These are phyloP conservation scores for Xylariaceae sp. DNA, from an alignment of 2,329 filamentous ascomycete species.

Conservation along the genomic window DNA sequence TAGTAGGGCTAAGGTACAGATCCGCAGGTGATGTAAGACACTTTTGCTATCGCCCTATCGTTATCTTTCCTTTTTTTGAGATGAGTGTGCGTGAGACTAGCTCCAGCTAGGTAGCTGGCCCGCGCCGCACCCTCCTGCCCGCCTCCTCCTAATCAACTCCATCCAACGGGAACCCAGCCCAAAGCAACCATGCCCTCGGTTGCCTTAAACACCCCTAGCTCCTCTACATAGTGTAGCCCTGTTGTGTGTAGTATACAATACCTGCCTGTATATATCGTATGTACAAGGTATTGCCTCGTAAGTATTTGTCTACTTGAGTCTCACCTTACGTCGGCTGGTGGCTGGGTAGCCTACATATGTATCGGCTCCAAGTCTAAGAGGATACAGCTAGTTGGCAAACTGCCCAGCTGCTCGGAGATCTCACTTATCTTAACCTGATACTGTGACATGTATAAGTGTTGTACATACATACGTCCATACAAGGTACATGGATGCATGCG, in stretches of 20 bases:
- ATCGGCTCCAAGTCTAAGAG: background rate
- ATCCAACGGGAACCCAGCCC: constrained; percentile 10
- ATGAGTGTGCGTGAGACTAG: background rate
- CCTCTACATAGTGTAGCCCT: background rate
- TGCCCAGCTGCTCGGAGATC: no score
- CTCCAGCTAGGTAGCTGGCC: background rate
- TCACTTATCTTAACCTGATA: no score
- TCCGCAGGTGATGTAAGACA: no score
- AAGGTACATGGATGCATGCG: no score
- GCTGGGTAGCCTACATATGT: background rate
- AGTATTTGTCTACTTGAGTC: no score
- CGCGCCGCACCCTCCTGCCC: no score
- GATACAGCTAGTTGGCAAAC: no score
- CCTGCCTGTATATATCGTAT: no score
- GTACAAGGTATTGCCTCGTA: background rate
- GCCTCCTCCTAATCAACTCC: constrained; percentile 2
- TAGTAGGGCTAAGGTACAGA: no score
- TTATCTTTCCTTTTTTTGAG: background rate
- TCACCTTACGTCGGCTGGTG: background rate
- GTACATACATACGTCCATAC: background rate
- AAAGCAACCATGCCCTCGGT: background rate
- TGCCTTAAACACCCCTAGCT: background rate
- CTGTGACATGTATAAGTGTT: background rate
- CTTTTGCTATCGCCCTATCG: background rate
- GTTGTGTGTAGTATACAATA: no score